Evolutionary conservation across 805 yeast species (phyloP), one percentile per base, ranked within the genome.

Genomic region (Grigorovia humatica): DNA sequence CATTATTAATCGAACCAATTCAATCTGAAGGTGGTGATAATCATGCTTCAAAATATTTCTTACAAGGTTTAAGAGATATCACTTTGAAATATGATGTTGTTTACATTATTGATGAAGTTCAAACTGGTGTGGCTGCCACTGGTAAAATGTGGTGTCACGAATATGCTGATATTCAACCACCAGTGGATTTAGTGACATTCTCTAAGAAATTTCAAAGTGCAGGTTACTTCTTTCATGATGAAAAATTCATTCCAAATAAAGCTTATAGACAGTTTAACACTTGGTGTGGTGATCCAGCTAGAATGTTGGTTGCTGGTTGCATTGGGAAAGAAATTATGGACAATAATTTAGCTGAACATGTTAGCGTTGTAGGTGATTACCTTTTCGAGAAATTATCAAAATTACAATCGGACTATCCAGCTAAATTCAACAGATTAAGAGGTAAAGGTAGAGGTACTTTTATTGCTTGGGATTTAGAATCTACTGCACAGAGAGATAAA

Each of bases 1-100:
- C 95, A 49, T 75, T 87, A 51, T 80, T 90, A 64, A 81, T 89
- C 57, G 97, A 90, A 74, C 97, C 97, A 9, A 81, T 82, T 55
- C 88, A 82, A 68, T 76, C 86, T 8, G 88, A 82, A 71, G 88
- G 87, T 63, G 88, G 88, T 63, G 88, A 82, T 65, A 82, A 82
- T 71, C 88, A 82, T 59, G 87, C 83, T 0, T 74, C 83, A 13
- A 67, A 78, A 20, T 73, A 67, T 50, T 82, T 80, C 65, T 80
- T 80, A 73, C 85, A 82, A 66, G 76, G 79, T 15, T 67, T 82
- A 55, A 75, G 88, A 69, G 79, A 76, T 44, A 60, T 82, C 51
- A 81, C 87, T 35, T 65, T 74, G 57, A 77, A 81, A 60, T 68
- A 79, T 65, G 81, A 74, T 44, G 73, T 80, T 38, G 72, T 82